These are phyloP conservation scores for Mortierella sp. DNA, from an alignment of 371 early-diverging fungal genomes.

Conservation along the genomic window DNA sequence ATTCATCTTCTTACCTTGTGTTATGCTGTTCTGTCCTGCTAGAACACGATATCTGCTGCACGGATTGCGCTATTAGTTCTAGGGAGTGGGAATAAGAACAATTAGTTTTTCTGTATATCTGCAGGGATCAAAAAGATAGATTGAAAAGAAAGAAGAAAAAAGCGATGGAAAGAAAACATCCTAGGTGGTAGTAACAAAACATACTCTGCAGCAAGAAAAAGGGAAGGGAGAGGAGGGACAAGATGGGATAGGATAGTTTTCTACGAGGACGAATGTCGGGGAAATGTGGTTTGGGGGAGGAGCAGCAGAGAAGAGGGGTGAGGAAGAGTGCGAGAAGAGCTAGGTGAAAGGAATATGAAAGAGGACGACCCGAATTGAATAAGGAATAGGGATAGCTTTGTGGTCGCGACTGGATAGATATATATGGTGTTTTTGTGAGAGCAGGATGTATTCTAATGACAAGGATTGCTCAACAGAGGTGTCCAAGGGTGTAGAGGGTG, in stretches of 20 bases:
- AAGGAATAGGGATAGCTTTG: neutral
- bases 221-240: neutral
- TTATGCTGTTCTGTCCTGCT: neutral
- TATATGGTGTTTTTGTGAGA: no score
- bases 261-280: neutral
- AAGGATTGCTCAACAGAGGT: no score
- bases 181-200: slow-evolving; percentile 2
- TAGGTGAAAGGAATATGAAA: neutral
- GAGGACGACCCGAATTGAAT: neutral
- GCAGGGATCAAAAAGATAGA: slow-evolving; percentile 3
- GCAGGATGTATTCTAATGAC: no score
- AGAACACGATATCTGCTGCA: neutral
- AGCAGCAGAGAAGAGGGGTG: neutral
- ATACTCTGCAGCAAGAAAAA: neutral
- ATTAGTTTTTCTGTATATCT: neutral
- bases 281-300: neutral
- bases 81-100: neutral
- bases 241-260: neutral
- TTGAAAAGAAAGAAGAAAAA: neutral
- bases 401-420: no score
- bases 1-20: neutral
- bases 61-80: neutral
- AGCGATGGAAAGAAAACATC: neutral
- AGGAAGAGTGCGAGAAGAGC: neutral
- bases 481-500: no score